These are phyloP conservation scores for Globisporangium rhizosaccharum DNA, from an alignment of 352 stramenopile species.

Conservation along the genomic window DNA sequence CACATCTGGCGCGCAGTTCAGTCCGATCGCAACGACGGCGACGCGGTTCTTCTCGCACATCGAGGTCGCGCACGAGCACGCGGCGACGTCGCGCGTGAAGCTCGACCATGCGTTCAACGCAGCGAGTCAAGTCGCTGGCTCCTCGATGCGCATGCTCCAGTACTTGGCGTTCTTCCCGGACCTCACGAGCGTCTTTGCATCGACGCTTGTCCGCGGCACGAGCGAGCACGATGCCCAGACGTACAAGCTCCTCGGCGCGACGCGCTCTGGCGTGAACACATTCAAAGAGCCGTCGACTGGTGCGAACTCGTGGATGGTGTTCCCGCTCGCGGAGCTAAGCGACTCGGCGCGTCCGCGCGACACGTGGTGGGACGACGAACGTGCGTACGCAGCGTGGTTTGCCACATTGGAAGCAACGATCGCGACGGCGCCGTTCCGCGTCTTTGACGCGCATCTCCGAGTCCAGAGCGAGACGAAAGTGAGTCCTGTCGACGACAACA, in stretches of 20 bases:
- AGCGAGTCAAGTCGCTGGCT: conserved; percentile 18
- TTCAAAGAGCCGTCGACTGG: conserved; percentile 31
- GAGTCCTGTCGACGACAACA: conserved; percentile 17
- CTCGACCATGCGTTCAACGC: conserved; percentile 19
- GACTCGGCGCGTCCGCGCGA: background rate
- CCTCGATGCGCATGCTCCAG: conserved; percentile 36
- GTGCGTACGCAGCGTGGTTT: conserved; percentile 26
- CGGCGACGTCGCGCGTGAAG: conserved; percentile 23
- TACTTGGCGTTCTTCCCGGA: conserved; percentile 34
- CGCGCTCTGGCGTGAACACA: conserved; percentile 24
- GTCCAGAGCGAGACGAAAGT: conserved; percentile 11
- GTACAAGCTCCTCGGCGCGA: conserved; percentile 33
- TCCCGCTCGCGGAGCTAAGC: conserved; percentile 21
- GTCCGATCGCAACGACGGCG: background rate
- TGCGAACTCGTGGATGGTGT: conserved; percentile 23
- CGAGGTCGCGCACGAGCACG: conserved; percentile 19
- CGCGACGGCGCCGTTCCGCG: conserved; percentile 19
- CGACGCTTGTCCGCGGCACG: background rate
- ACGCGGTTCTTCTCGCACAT: conserved; percentile 18
- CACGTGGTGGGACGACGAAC: conserved; percentile 31
- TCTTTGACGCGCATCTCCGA: conserved; percentile 20
- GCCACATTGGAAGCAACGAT: conserved; percentile 16
- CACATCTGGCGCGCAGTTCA: conserved; percentile 20
- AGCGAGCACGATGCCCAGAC: conserved; percentile 19
- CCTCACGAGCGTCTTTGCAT: conserved; percentile 25